These are phyloP conservation scores for Canavalia gladiata DNA, from an alignment of 306 rosid species.

Conservation along the genomic window DNA sequence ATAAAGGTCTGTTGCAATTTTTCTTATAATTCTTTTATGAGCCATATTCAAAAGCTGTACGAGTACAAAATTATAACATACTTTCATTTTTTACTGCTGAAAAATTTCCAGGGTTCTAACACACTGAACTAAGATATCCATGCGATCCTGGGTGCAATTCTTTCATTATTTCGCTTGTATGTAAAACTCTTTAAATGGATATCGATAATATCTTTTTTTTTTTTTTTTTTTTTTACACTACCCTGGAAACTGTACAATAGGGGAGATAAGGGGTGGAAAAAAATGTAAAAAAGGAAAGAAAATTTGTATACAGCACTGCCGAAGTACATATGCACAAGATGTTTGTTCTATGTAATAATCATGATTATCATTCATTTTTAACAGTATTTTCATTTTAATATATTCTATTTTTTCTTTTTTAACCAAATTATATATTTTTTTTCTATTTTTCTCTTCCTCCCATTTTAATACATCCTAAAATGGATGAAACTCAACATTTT, in stretches of 20 bases:
- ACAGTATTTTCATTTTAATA: too few species aligned
- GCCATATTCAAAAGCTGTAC: slow-evolving; percentile 22
- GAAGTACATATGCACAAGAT: slow-evolving; percentile 57
- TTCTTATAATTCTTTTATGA: background rate
- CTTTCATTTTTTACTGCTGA: slow-evolving; percentile 38
- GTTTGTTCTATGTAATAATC: slow-evolving; percentile 44
- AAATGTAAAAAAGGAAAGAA: slow-evolving; percentile 45
- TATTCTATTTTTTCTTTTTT: too few species aligned
- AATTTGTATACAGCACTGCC: slow-evolving; percentile 45
- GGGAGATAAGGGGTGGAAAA: slow-evolving; percentile 51
- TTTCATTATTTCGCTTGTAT: slow-evolving; percentile 80
- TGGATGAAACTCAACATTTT: too few species aligned
- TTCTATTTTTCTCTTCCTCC: too few species aligned
- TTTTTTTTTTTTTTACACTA: slow-evolving; percentile 50
- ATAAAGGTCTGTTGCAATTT: slow-evolving; percentile 58
- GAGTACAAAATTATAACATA: slow-evolving; percentile 29
- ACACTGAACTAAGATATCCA: slow-evolving; percentile 50
- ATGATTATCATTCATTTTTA: too few species aligned
- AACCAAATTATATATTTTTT: too few species aligned
- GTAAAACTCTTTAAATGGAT: slow-evolving; percentile 66
- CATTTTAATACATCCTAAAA: too few species aligned
- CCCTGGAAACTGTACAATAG: slow-evolving; percentile 68
- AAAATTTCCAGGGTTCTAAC: slow-evolving; percentile 63
- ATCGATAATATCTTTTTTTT: slow-evolving; percentile 56
- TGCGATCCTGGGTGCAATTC: slow-evolving; percentile 67